Base-by-base conservation (phyloP, 176 grass and related monocot genomes). In the Urochloa ruziziensis region DNA sequence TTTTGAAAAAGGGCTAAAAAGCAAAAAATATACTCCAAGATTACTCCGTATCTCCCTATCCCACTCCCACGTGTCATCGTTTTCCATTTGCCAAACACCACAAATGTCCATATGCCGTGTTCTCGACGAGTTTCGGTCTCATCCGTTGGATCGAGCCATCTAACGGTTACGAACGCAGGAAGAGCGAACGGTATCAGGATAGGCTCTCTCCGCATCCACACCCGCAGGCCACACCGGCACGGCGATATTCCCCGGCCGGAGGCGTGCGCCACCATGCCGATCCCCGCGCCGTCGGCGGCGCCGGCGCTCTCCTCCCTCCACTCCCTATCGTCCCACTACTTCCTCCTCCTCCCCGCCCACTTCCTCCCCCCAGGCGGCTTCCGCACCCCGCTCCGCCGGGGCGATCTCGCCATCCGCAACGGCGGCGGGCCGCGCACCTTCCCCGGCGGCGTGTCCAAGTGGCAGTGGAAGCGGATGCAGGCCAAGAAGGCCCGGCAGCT, bases 391-490 rank as follows among this genome's bases (percentile, higher is more conserved):
- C 77, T 73, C 74, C 78, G 80, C 54, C 70, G 79, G 2, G 74
- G 79, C 6, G 89, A 91, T 86, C 84, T 91, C 27, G 72, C 58
- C 39, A 86, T 91, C 47, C 90, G 92, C 74, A 94, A 86, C 86
- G 92, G 95, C 30, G 90, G 95, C 21, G 95, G 95, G 9, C 92
- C 95, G 24, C 87, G 95, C 68, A 94, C 92, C 46, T 97, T 23
- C 83, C 94, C 94, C 0, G 91, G 94, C 59, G 90, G 92, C 62
- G 95, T 97, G 42, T 82, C 95, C 57, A 97, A 97, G 86, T 97
- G 95, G 95, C 92, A 97, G 78, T 97, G 95, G 95, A 97, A 97
- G 89, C 86, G 92, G 42, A 97, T 97, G 95, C 95, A 97, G 68
- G 57, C 81, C 36, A 91, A 87, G 85, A 97, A 94, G 80, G 86